phyloP scores from a whole-genome alignment of 495 filamentous ascomycete species.

The Lasiosphaeria miniovina region DNA sequence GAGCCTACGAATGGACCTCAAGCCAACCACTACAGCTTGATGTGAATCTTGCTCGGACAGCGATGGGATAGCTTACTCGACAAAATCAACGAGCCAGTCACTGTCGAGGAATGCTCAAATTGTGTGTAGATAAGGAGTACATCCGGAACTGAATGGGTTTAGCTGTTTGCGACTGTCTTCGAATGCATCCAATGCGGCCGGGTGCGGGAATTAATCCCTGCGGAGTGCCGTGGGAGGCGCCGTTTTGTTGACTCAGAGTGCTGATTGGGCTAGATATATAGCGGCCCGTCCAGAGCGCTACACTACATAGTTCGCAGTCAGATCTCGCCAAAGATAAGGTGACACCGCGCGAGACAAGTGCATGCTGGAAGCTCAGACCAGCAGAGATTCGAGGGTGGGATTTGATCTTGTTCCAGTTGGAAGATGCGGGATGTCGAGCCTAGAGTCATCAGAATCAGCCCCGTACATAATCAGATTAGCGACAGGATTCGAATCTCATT shows the following conservation, averaged over 20 bases:
- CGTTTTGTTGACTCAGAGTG: neutral
- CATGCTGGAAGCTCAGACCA: neutral
- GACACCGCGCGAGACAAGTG: neutral
- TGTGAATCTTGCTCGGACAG: neutral
- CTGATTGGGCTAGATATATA: neutral
- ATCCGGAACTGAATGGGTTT: neutral
- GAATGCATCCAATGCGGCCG: neutral
- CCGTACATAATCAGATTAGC: neutral
- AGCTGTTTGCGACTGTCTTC: neutral
- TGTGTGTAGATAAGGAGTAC: neutral
- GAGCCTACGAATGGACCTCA: neutral
- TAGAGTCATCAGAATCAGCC: neutral
- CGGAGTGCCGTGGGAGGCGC: neutral
- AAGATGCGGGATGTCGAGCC: slow-evolving; percentile 12
- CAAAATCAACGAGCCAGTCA: slow-evolving; percentile 15
- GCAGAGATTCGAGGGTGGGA: slow-evolving; percentile 5
- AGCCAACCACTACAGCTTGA: neutral
- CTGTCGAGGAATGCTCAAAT: neutral
- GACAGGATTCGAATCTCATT: neutral
- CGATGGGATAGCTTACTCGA: slow-evolving; percentile 12
- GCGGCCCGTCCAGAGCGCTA: neutral
- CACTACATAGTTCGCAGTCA: neutral
- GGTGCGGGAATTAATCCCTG: slow-evolving; percentile 1
- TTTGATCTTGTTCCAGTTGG: slow-evolving; percentile 22
- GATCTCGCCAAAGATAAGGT: slow-evolving; percentile 7